phyloP scores from a whole-genome alignment of 768 basidiomycete species.

The Astraeus odoratus region DNA sequence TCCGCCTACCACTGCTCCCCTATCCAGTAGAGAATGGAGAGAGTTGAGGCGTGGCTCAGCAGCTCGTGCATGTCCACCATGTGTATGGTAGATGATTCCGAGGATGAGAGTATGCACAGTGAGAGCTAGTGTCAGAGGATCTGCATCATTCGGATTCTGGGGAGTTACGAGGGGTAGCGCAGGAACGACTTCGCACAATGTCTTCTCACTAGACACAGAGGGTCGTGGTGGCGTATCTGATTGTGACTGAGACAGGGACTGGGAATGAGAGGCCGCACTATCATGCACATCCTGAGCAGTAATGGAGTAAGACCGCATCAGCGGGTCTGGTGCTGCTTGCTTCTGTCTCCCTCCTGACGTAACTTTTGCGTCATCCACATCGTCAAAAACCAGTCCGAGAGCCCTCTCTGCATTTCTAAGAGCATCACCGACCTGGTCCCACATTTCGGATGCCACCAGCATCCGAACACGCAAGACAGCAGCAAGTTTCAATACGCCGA shows the following conservation, averaged over 20 bases:
- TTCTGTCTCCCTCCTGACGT: conserved; percentile 5
- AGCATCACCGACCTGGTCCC: conserved; percentile 44
- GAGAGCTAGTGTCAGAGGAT: conserved; percentile 30
- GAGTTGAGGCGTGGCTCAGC: conserved; percentile 34
- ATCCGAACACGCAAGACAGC: conserved; percentile 52
- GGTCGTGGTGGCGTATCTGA: not conserved
- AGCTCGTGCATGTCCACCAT: conserved; percentile 42
- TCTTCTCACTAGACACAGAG: not conserved
- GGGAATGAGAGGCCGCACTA: conserved; percentile 17
- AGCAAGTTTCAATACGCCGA: conserved; percentile 41
- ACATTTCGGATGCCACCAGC: conserved; percentile 47
- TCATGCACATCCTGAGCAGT: conserved; percentile 21
- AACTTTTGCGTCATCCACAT: conserved; percentile 6
- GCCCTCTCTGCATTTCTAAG: conserved; percentile 43
- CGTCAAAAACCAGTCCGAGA: conserved; percentile 34
- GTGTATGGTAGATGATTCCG: conserved; percentile 54
- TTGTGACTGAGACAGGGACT: conserved; percentile 19
- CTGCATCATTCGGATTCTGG: conserved; percentile 11
- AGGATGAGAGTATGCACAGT: conserved; percentile 58
- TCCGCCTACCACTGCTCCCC: conserved; percentile 37
- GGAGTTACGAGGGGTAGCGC: not conserved
- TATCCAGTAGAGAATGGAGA: conserved; percentile 64
- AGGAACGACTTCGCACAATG: not conserved
- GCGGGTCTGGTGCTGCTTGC: conserved; percentile 4
- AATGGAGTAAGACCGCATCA: conserved; percentile 26